Base-by-base conservation (phyloP, 2,329 filamentous ascomycete species). In the Sclerotinia nivalis region DNA sequence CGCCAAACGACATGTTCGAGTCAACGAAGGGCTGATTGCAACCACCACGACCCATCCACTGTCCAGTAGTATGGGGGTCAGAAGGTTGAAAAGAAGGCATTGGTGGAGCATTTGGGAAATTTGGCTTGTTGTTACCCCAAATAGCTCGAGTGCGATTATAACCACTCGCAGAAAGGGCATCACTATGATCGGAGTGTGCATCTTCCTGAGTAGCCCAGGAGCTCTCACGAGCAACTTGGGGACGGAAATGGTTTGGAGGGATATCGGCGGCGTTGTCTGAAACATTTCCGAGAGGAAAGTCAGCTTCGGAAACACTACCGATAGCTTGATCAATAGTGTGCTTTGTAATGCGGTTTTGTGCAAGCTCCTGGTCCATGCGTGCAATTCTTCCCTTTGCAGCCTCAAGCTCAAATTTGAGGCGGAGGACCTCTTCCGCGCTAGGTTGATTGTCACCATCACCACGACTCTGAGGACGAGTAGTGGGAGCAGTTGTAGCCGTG, bases 381-480 rank as follows among this genome's bases (percentile, higher is more conserved):
- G 85, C 86, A 76, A 94, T 91, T 76, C 89, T 87, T 77, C 84
- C 88, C 71, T 91, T 88, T 49, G 91, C 91, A 72, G 88, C 85
- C 56, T 89, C 89, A 66, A 95, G 86, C 80, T 93, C 88, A 66
- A 89, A 80, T 81, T 91, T 92, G 70, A 94, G 83, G 66, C 87
- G 88, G 71, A 88, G 81, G 40, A 93, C 81, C 78, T 93, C 90
- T 43, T 88, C 86, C 45, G 82, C 81, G 66, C 66, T 72, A 18
- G 71, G 72, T 40, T 73, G 66, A 34, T 71, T 70, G 61, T 79
- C 77, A 40, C 84, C 83, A 10, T 84, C 78, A 10, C 80, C 79
- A 52, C 83, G 82, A 76, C 85, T 89, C 34, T 86, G 83, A 54
- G 86, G 83, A 50, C 84, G 83, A 66, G 83, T 84, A n/a, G 82